phyloP scores from a whole-genome alignment of 768 basidiomycete species.

The Auriscalpium vulgare region DNA sequence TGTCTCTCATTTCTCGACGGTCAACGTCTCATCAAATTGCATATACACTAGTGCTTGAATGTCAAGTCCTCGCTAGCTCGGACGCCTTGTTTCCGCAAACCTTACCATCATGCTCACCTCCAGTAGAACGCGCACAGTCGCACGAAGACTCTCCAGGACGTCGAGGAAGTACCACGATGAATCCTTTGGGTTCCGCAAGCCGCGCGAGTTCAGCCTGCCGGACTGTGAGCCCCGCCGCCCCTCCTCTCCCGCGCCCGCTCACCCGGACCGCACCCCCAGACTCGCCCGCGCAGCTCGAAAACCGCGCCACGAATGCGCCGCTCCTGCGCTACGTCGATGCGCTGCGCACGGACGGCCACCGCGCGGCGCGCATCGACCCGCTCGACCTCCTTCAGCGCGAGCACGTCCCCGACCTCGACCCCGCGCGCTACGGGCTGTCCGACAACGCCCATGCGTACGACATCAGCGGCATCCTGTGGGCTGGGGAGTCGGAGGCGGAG shows the following conservation, averaged over 20 bases:
- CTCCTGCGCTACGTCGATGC: constrained; percentile 86
- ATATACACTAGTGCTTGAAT: too few species aligned
- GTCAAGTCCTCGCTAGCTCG: too few species aligned
- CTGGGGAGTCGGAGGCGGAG: constrained; percentile 29
- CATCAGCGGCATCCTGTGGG: constrained; percentile 80
- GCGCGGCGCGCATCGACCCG: constrained; percentile 82
- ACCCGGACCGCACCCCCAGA: not conserved
- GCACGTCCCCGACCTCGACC: constrained; percentile 67
- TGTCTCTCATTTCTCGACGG: too few species aligned
- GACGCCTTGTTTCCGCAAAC: too few species aligned
- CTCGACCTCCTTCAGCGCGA: constrained; percentile 83
- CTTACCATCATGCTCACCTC: too few species aligned
- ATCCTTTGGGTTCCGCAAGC: constrained; percentile 70
- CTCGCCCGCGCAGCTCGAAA: constrained; percentile 42
- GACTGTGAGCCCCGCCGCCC: constrained; percentile 46
- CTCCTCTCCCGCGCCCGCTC: not conserved
- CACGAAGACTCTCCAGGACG: too few species aligned
- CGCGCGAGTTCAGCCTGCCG: constrained; percentile 52
- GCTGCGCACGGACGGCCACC: constrained; percentile 77
- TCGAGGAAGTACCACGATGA: constrained; percentile 58
- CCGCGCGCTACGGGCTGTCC: constrained; percentile 65
- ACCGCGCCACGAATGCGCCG: constrained; percentile 65
- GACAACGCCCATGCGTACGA: constrained; percentile 51
- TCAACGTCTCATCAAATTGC: too few species aligned
- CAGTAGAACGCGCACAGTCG: too few species aligned